phyloP scores from a whole-genome alignment of 2,329 filamentous ascomycete species.

The Cladosporium colombiae region DNA sequence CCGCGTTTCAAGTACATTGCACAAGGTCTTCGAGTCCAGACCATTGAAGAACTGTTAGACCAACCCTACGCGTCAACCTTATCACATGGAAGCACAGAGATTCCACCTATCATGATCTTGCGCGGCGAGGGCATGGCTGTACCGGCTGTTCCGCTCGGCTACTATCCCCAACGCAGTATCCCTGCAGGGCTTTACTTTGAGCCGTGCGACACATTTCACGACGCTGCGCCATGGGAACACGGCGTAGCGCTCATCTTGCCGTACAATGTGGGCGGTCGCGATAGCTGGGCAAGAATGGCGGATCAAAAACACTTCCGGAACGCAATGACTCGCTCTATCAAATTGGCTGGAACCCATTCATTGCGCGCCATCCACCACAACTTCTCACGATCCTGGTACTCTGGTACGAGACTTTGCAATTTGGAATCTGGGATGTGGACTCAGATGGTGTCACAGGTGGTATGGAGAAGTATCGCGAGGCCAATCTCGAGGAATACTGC shows the following conservation, averaged over 20 bases:
- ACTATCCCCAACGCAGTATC: not conserved
- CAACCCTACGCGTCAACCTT: not conserved
- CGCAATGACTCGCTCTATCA: slow-evolving; percentile 3
- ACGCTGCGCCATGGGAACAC: not conserved
- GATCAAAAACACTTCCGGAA: not conserved
- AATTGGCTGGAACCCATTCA: not conserved
- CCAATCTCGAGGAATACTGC: not conserved
- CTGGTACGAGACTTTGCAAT: not conserved
- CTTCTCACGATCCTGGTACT: not conserved
- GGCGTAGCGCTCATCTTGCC: not conserved
- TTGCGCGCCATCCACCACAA: not conserved
- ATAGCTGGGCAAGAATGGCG: not conserved
- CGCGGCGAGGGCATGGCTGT: not conserved
- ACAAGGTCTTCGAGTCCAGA: slow-evolving; percentile 1
- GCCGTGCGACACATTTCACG: not conserved
- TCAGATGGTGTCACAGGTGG: not conserved
- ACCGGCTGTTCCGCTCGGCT: not conserved
- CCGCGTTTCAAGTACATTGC: slow-evolving; percentile 4
- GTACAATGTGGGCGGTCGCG: not conserved
- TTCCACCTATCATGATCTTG: not conserved
- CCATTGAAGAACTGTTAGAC: not conserved
- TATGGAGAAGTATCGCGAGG: not conserved
- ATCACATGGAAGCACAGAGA: not conserved
- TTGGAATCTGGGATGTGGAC: not conserved
- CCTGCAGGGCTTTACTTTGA: not conserved